Conservation (phyloP, 2,329 filamentous ascomycete species). For the Sporothrix inflata region DNA sequence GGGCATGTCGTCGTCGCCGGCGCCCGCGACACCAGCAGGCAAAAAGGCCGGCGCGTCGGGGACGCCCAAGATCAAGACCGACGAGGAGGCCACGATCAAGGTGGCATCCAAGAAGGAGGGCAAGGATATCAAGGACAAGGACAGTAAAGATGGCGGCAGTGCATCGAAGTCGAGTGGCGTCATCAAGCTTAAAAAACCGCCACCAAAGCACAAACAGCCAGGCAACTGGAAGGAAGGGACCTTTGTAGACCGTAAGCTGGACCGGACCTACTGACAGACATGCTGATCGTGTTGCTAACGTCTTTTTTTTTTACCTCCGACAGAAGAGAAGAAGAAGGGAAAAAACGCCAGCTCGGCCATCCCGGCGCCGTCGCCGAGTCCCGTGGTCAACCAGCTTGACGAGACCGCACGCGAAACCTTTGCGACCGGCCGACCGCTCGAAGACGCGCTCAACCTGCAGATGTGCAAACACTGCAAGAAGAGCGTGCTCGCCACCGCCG, state of each 20-base stretch:
- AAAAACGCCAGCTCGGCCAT: constrained; percentile 48
- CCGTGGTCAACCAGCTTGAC: constrained; percentile 70
- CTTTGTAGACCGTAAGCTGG: constrained; percentile 61
- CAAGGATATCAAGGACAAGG: constrained; percentile 39
- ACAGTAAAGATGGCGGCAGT: neutral
- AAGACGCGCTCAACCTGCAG: constrained; percentile 77
- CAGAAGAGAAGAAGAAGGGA: constrained; percentile 54
- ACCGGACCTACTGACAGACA: neutral
- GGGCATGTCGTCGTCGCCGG: constrained; percentile 36
- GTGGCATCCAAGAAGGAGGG: constrained; percentile 60
- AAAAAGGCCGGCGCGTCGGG: constrained; percentile 28
- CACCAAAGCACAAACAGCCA: constrained; percentile 65
- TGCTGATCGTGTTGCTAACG: neutral
- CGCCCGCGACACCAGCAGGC: constrained; percentile 29
- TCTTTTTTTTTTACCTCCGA: neutral
- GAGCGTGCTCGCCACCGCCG: constrained; percentile 73
- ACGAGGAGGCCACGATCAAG: constrained; percentile 65
- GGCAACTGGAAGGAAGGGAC: constrained; percentile 74
- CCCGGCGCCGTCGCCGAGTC: constrained; percentile 54
- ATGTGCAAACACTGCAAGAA: constrained; percentile 96
- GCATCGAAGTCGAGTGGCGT: constrained; percentile 46
- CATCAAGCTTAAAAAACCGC: constrained; percentile 66
- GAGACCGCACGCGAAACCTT: constrained; percentile 78
- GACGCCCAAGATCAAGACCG: constrained; percentile 47
- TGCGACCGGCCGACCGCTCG: constrained; percentile 76